Conservation (phyloP, 2,329 filamentous ascomycete genomes). For the Colletotrichum graminicola region DNA sequence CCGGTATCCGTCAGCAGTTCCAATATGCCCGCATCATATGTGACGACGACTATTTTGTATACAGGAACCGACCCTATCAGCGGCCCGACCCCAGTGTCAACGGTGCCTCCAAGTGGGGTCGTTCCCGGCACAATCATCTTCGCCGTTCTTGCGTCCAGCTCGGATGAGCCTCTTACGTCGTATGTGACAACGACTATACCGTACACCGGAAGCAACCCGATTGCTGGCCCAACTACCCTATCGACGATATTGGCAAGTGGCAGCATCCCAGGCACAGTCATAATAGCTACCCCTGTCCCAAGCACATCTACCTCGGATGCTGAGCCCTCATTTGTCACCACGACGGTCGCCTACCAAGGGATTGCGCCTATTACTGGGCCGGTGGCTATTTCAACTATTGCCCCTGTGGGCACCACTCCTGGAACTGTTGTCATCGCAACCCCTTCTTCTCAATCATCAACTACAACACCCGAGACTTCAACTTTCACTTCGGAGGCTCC, state of each 20-base stretch:
- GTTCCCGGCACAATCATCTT: conserved; percentile 25
- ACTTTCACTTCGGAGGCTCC: neutral
- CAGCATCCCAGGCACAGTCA: conserved; percentile 1
- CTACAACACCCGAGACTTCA: neutral
- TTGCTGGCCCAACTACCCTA: neutral
- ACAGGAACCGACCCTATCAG: conserved; percentile 11
- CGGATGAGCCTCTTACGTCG: neutral
- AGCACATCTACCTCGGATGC: neutral
- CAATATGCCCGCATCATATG: neutral
- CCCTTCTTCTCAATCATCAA: neutral
- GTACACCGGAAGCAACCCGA: neutral
- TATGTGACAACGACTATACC: conserved; percentile 22
- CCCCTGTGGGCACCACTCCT: neutral
- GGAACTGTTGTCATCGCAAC: conserved; percentile 9
- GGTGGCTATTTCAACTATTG: conserved; percentile 3
- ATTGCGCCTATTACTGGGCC: neutral
- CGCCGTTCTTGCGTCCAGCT: neutral
- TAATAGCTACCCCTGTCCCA: conserved; percentile 10
- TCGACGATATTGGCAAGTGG: neutral
- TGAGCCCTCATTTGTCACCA: conserved; percentile 6
- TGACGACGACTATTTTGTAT: conserved; percentile 14
- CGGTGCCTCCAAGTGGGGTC: conserved; percentile 25
- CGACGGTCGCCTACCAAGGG: conserved; percentile 7
- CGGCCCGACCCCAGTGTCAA: conserved; percentile 1
- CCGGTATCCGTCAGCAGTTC: neutral